phyloP scores from a whole-genome alignment of 2,329 filamentous ascomycete species.

The Ascomycota sp. region DNA sequence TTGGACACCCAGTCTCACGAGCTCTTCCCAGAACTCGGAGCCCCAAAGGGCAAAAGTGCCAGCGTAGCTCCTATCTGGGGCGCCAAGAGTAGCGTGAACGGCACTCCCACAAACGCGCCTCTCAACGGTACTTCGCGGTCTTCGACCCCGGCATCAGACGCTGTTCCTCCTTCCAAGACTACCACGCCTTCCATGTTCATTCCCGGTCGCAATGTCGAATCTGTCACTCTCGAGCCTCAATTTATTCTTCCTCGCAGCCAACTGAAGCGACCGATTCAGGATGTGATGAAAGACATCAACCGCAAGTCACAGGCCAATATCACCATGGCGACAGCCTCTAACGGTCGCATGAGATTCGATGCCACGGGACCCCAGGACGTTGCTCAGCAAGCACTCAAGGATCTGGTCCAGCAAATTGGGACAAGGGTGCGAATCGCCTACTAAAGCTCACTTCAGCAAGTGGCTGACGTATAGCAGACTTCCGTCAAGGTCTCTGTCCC shows the following conservation, averaged over 20 bases:
- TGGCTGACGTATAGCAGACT: constrained; percentile 13
- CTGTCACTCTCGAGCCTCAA: constrained; percentile 47
- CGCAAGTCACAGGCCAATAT: constrained; percentile 74
- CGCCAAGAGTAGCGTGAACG: constrained; percentile 35
- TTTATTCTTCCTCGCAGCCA: constrained; percentile 57
- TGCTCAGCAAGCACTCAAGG: constrained; percentile 71
- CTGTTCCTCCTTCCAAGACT: constrained; percentile 18
- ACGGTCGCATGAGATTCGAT: constrained; percentile 57
- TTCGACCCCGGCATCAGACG: constrained; percentile 39
- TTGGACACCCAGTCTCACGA: constrained; percentile 78
- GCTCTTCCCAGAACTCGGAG: constrained; percentile 77
- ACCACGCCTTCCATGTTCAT: constrained; percentile 37
- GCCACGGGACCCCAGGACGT: constrained; percentile 65
- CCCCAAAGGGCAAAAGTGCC: constrained; percentile 40
- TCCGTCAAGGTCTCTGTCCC: constrained; percentile 60
- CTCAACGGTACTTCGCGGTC: constrained; percentile 34
- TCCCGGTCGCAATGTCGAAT: constrained; percentile 63
- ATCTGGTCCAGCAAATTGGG: constrained; percentile 71
- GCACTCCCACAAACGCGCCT: constrained; percentile 30
- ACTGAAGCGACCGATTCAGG: constrained; percentile 63
- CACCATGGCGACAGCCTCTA: constrained; percentile 49
- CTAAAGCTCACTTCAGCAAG: no score
- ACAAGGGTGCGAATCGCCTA: constrained; percentile 41
- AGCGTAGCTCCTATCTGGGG: constrained; percentile 57
- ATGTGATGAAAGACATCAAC: constrained; percentile 80